A percentile compares a stretch with the other conserved stretches of the same genome.
Evolutionary conservation across 1,284 basidiomycete species (phyloP).

Genomic region (Cutaneotrichosporon dermatis): DNA sequence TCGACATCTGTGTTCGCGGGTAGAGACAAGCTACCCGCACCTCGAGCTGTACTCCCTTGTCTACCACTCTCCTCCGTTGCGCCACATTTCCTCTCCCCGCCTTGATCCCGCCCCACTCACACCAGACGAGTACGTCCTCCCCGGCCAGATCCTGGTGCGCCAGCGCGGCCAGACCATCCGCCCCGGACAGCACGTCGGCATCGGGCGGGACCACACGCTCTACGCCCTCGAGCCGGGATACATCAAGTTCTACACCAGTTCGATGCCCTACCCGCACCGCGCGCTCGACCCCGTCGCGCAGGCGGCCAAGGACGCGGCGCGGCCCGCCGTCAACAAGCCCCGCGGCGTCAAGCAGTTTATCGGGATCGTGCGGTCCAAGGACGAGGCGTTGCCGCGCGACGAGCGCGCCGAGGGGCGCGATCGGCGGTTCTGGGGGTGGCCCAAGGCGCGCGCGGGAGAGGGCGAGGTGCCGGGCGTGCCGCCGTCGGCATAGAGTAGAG

Average conservation of each 20-base stretch:
- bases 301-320: constrained; percentile 11
- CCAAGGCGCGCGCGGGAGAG: constrained; percentile 20
- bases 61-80: too few relatives aligned
- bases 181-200: constrained; percentile 83
- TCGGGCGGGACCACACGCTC: constrained; percentile 87
- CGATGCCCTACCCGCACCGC: constrained; percentile 41
- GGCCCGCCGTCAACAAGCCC: constrained; percentile 37
- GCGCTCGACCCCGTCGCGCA: constrained; percentile 40
- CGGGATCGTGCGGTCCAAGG: constrained; percentile 71
- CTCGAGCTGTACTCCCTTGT: too few relatives aligned
- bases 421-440: constrained; percentile 47
- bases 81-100: too few relatives aligned
- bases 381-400: constrained; percentile 78
- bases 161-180: constrained; percentile 87
- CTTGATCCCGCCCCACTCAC: constrained; percentile 1
- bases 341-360: constrained; percentile 61
- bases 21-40: too few relatives aligned
- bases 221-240: constrained; percentile 82
- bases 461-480: neutral
- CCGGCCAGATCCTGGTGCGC: constrained; percentile 88
- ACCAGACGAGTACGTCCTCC: constrained; percentile 76
- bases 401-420: constrained; percentile 58
- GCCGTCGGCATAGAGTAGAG: neutral
- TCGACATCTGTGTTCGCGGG: too few relatives aligned
- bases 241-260: constrained; percentile 74